These are phyloP conservation scores for Penicillium oxalicum DNA, from an alignment of 2,329 filamentous ascomycete species.

Conservation along the genomic window DNA sequence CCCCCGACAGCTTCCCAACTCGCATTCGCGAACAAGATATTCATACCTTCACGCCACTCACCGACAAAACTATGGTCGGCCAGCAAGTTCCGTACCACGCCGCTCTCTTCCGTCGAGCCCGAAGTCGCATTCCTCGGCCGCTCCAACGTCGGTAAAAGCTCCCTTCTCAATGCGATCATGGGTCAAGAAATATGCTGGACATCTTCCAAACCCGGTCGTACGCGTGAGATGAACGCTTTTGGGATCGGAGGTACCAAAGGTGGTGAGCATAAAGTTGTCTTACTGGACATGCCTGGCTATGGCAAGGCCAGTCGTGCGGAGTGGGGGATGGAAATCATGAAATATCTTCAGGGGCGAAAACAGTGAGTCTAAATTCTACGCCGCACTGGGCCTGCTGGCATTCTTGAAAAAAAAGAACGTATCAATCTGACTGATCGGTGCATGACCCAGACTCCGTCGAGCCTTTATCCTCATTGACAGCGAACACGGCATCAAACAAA, in stretches of 20 bases:
- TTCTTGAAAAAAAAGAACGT: background rate
- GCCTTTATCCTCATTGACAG: constrained; percentile 62
- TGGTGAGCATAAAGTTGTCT: constrained; percentile 46
- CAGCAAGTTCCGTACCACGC: constrained; percentile 55
- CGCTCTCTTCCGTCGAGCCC: constrained; percentile 47
- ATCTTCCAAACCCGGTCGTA: constrained; percentile 56
- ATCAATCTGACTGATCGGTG: background rate
- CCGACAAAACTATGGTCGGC: constrained; percentile 56
- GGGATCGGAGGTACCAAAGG: constrained; percentile 49
- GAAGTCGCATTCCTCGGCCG: constrained; percentile 64
- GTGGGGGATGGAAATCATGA: constrained; percentile 64
- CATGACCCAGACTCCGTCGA: constrained; percentile 44
- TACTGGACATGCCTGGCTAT: constrained; percentile 69
- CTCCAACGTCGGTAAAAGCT: constrained; percentile 65
- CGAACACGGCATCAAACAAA: constrained; percentile 57
- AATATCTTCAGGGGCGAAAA: constrained; percentile 57
- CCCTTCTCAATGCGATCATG: constrained; percentile 60
- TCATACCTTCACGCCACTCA: constrained; percentile 41
- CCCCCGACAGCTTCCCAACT: constrained; percentile 42
- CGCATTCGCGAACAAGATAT: constrained; percentile 42
- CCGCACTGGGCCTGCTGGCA: background rate
- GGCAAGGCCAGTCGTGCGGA: constrained; percentile 55
- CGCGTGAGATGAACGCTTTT: constrained; percentile 61
- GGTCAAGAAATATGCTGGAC: constrained; percentile 48
- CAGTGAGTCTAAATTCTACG: constrained; percentile 40